Evolutionary conservation across 108 stramenopile genomes (phyloP).

Genomic region (Nitzschia sp.): DNA sequence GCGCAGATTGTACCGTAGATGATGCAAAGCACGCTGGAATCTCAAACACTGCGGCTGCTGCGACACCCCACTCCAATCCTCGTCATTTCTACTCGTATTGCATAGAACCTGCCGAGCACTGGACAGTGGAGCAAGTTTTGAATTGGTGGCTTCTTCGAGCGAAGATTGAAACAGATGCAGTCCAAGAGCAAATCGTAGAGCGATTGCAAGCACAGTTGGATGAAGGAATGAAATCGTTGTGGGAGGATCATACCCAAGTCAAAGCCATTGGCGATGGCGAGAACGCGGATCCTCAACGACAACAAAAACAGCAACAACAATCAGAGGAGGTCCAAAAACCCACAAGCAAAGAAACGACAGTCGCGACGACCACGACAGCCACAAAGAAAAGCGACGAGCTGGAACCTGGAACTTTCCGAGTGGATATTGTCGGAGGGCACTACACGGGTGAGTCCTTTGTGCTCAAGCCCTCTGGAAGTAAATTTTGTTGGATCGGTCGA

Average conservation of each 20-base stretch:
- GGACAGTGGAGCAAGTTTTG: constrained; percentile 79
- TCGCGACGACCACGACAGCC: not conserved
- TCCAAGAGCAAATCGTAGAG: constrained; percentile 39
- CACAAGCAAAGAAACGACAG: too few species aligned
- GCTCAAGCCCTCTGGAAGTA: constrained; percentile 41
- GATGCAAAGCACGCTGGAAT: too few species aligned
- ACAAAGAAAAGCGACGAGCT: not conserved
- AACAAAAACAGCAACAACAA: constrained; percentile 19
- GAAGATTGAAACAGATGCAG: constrained; percentile 39
- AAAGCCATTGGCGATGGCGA: constrained; percentile 23
- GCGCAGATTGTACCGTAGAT: not conserved
- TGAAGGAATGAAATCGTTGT: constrained; percentile 48
- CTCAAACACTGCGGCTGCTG: not conserved
- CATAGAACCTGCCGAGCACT: constrained; percentile 57
- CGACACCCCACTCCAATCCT: not conserved
- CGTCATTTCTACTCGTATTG: not conserved
- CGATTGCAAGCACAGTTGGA: constrained; percentile 43
- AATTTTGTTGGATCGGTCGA: constrained; percentile 64
- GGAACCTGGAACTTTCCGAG: constrained; percentile 14
- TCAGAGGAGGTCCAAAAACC: constrained; percentile 5
- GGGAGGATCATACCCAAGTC: constrained; percentile 52
- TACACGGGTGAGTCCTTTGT: constrained; percentile 44
- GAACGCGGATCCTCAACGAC: constrained; percentile 36
- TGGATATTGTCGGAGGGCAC: constrained; percentile 59
- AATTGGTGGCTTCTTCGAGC: constrained; percentile 68